Evolutionary conservation across 768 basidiomycete species (phyloP).

Genomic region (Sporobolomyces pararoseus): DNA sequence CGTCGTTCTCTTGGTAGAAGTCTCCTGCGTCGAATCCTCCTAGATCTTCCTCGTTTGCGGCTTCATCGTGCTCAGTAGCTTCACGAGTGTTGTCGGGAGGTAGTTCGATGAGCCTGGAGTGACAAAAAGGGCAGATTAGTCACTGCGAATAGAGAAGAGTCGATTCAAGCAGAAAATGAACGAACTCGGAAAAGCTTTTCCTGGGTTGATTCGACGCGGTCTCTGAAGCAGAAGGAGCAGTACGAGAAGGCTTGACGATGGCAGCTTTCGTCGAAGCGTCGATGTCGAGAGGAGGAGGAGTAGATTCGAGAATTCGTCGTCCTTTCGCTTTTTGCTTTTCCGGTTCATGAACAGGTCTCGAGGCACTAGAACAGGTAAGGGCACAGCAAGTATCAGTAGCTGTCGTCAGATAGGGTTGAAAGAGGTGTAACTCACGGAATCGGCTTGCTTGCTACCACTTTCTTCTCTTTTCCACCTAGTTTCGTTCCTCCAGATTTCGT

Average conservation of each 20-base stretch:
- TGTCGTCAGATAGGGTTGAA: too few species aligned
- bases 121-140: too few species aligned
- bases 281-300: conserved; percentile 3
- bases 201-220: neutral
- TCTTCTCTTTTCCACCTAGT: too few species aligned
- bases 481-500: too few species aligned
- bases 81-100: neutral
- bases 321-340: neutral
- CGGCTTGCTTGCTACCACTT: too few species aligned
- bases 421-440: too few species aligned
- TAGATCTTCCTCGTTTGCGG: neutral
- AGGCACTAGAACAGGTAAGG: too few species aligned
- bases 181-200: neutral
- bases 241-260: neutral
- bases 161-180: neutral
- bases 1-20: neutral
- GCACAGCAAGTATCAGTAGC: too few species aligned
- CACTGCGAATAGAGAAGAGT: neutral
- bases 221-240: neutral
- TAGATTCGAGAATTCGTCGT: neutral
- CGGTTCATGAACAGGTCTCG: too few species aligned
- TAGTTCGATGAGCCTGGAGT: neutral
- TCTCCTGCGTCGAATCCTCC: neutral
- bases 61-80: neutral
- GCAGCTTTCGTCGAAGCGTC: neutral